Base-by-base conservation (phyloP, 2,329 filamentous ascomycete species). In the Whalleya microplaca region DNA sequence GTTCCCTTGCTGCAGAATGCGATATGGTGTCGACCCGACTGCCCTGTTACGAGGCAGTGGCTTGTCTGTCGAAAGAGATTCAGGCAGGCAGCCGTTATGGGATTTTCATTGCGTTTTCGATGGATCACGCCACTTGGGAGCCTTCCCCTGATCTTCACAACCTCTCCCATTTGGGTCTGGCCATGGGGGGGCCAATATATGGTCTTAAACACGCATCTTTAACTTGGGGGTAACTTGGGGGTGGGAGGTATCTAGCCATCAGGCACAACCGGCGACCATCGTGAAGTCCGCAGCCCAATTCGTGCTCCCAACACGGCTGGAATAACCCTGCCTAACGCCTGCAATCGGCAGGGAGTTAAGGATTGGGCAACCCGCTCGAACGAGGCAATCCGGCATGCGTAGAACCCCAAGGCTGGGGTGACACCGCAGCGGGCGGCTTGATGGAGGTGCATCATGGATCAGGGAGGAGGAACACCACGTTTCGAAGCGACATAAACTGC, bases 381-480 rank as follows among this genome's bases (percentile, higher is more conserved):
- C 45, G 19, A 18, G 42, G 58, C 55, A 53, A 56, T 48, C 50
- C 56, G 48, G 40, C 37, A 7, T 45, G 43, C 43, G 32, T 21
- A 21, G 41, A 37, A 41, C 43, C 43, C 43, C 43, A 41, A n/a
- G 8, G 29, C 23, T 50, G 44, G 50, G 43, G 60, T 60, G 20
- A 18, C 52, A 61, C 60, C 9, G 40, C 59, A 59, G 55, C 43
- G 23, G 53, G 32, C 44, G 55, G 47, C 51, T 52, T 54, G 46
- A 16, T 37, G 8, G 10, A 14, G 32, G 4, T 37, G 32, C 32
- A 37, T 37, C 32, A 37, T 37, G 14, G 9, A 37, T 12, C 46
- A 51, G 43, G 50, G 49, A 55, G 54, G 56, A 59, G 58, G 59
- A 62, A 62, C 61, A 64, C 61, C 61, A 64, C 61, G 61, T 64